Conservation (phyloP, 1,139 yeast species). For the Protomyces arabidopsidicola region DNA sequence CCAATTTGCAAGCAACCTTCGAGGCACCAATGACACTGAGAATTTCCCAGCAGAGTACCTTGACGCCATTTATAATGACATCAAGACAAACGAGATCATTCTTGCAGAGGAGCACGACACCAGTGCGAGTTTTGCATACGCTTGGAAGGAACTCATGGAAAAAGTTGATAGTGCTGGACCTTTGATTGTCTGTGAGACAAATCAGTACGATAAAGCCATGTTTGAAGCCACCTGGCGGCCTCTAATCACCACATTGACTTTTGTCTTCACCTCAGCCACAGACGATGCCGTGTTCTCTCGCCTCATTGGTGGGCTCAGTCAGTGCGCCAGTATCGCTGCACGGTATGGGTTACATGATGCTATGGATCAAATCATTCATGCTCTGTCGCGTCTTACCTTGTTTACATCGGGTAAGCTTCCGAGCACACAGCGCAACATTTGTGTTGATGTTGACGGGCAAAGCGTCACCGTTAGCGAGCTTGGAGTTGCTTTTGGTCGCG, state of each 20-base stretch:
- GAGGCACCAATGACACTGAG: conserved; percentile 65
- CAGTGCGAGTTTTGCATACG: conserved; percentile 84
- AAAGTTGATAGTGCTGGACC: conserved; percentile 38
- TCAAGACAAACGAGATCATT: conserved; percentile 80
- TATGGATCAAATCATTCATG: conserved; percentile 60
- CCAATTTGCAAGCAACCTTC: conserved; percentile 70
- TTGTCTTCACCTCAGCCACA: conserved; percentile 77
- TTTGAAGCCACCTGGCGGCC: conserved; percentile 60
- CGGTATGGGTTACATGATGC: conserved; percentile 55
- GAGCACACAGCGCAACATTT: conserved; percentile 38
- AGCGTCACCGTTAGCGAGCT: conserved; percentile 72
- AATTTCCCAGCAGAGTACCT: conserved; percentile 82
- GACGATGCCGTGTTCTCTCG: conserved; percentile 87
- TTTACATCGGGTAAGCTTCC: conserved; percentile 41
- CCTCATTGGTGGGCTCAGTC: conserved; percentile 81
- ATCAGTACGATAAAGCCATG: conserved; percentile 61
- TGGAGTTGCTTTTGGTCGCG: conserved; percentile 80
- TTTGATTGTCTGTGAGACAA: conserved; percentile 35
- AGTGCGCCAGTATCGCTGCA: conserved; percentile 70
- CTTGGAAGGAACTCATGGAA: conserved; percentile 81
- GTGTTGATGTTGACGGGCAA: conserved; percentile 46
- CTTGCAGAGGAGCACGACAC: conserved; percentile 95
- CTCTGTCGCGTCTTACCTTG: conserved; percentile 53
- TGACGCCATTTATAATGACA: conserved; percentile 71
- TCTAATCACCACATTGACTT: conserved; percentile 63